phyloP scores from a whole-genome alignment of 371 early-diverging fungal genomes.

The Haplosporangium sp. region DNA sequence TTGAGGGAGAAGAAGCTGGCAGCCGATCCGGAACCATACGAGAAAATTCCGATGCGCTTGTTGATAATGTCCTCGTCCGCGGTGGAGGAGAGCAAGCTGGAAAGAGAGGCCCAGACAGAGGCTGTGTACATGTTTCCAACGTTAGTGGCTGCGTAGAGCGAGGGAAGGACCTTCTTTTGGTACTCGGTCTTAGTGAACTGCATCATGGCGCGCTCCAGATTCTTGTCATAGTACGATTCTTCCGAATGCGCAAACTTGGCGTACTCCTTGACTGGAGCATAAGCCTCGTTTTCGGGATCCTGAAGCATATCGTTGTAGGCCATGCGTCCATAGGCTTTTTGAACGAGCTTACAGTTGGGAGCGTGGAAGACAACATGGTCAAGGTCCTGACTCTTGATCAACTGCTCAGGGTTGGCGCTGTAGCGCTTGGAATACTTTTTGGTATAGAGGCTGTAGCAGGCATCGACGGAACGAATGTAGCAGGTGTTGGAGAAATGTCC shows the following conservation, averaged over 20 bases:
- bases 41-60: slow-evolving; percentile 93
- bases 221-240: slow-evolving; percentile 86
- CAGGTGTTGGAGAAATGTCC: slow-evolving; percentile 93
- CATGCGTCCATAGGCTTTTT: slow-evolving; percentile 92
- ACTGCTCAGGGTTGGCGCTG: slow-evolving; percentile 35
- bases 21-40: slow-evolving; percentile 97
- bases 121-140: slow-evolving; percentile 98
- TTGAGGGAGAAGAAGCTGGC: slow-evolving; percentile 94
- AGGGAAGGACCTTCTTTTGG: slow-evolving; percentile 82
- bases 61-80: slow-evolving; percentile 72
- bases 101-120: slow-evolving; percentile 92
- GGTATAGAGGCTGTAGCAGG: slow-evolving; percentile 87
- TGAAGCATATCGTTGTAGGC: slow-evolving; percentile 87
- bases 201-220: slow-evolving; percentile 92
- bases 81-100: slow-evolving; percentile 83
- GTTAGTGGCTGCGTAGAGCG: slow-evolving; percentile 86
- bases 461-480: slow-evolving; percentile 92
- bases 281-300: slow-evolving; percentile 75
- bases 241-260: slow-evolving; percentile 61
- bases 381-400: slow-evolving; percentile 67
- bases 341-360: slow-evolving; percentile 96
- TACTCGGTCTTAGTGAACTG: slow-evolving; percentile 78
- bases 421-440: slow-evolving; percentile 70
- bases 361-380: slow-evolving; percentile 95
- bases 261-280: slow-evolving; percentile 66